Base-by-base conservation (phyloP, 306 rosid genomes). In the Mimosa pudica region DNA sequence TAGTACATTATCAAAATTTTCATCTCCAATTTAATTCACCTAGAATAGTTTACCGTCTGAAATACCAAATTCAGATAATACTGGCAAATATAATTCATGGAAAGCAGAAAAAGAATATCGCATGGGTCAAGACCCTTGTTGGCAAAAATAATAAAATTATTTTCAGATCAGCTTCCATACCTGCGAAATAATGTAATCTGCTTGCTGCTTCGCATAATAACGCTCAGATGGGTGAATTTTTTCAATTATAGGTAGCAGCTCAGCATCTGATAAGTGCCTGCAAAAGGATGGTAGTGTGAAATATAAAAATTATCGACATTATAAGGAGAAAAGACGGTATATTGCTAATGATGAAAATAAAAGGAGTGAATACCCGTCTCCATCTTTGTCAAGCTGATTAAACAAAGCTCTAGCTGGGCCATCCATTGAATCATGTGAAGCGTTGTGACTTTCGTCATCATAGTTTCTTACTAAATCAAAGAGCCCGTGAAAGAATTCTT, bases 401-500 rank as follows among this genome's bases (percentile, higher is more conserved):
- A 93, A 95, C 91, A 95, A 78, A 70, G 52, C 72, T 90, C 79
- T 91, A 71, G 98, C 99, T 1, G 98, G 97, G 79, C 82, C 86
- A 82, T 93, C 96, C 88, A 82, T 73, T 69, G 95, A 80, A 78
- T 87, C 80, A 82, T 90, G 91, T 13, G 97, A 73, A 80, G 77
- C 61, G 85, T 84, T 89, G 85, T 93, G 96, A 86, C 42, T 81
- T 84, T 95, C 92, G 51, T 88, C 99, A 9, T 91, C 97, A 75
- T 89, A 91, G 89, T 89, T 91, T 83, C 98, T 89, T 77, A 95
- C 99, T 90, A 93, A 85, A 87, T 95, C 99, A 88, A 95, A 95
- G 71, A 95, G 93, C 80, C 99, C 98, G 67, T 93, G 99, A 82
- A 93, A 95, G 87, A 95, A 95, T 84, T 95, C 98, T 72, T 95